Evolutionary conservation across 2,329 filamentous ascomycete genomes (phyloP), one percentile per base, ranked within the genome.

Genomic region (Rhinocladiella mackenziei): DNA sequence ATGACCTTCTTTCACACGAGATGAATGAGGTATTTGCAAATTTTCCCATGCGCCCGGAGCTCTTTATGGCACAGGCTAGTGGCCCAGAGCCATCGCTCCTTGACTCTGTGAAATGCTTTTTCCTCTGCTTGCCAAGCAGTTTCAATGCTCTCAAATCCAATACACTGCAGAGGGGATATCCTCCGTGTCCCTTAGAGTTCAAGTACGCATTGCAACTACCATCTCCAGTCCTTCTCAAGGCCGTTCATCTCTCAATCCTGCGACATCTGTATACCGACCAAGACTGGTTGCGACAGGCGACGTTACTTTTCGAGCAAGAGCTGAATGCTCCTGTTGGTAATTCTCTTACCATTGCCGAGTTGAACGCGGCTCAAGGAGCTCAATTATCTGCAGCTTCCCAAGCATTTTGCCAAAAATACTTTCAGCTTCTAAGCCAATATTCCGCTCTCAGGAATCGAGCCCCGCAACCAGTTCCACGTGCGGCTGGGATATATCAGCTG

Each of bases 221-320:
- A 13, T 54, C 51, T 5, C 19, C 42, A 4, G 23, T 40, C 7
- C 37, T 54, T 2, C 48, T 38, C 18, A 38, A 35, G 30, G 43
- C 37, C 9, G 20, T 51, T 11, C 51, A 42, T 17, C 20, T 18
- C 20, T 26, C 26, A 7, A 32, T 45, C 11, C 36, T 41, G 10
- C 18, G 20, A 5, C 17, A n/a, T 10, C 5, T 7, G 10, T 8
- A 10, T 15, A 23, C 32, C 19, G 31, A 43, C 28, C 14, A 23
- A 11, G n/a, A 14, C 11, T 43, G 22, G 31, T 15, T 31, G 4
- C 7, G 8, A 11, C 5, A n/a, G 13, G 38, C 42, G 25, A 4
- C 25, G 29, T 4, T 10, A 4, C 22, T 45, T 11, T 49, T 49
- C n/a, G 20, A 41, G 9, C 11, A 34, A 9, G 36, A 32, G 20